Conservation (phyloP, 2,329 filamentous ascomycete genomes). For the Cryphonectria radicalis region DNA sequence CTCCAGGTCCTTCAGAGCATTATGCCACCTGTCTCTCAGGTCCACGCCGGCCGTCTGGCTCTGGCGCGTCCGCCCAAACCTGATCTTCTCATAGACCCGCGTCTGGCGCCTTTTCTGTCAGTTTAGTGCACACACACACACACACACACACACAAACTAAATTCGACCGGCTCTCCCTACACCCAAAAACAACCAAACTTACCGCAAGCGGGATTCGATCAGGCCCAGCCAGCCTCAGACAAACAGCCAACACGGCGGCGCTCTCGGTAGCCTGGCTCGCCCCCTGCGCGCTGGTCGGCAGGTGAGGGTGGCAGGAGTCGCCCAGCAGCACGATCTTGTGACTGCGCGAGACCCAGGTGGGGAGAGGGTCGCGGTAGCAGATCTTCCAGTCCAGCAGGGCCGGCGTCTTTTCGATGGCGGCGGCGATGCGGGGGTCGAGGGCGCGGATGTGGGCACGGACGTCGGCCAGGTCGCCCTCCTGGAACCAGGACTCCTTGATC, state of each 20-base stretch:
- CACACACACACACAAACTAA: not conserved
- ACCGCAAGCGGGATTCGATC: slow-evolving; percentile 45
- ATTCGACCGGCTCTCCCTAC: no score
- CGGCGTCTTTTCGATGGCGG: slow-evolving; percentile 50
- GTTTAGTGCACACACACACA: not conserved
- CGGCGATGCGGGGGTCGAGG: slow-evolving; percentile 50
- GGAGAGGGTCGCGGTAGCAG: slow-evolving; percentile 56
- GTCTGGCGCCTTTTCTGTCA: slow-evolving; percentile 36
- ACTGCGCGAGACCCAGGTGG: slow-evolving; percentile 55
- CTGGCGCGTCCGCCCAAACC: slow-evolving; percentile 45
- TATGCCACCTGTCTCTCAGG: slow-evolving; percentile 49
- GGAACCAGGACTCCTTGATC: slow-evolving; percentile 53
- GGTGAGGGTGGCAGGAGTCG: slow-evolving; percentile 58
- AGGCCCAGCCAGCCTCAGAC: slow-evolving; percentile 48
- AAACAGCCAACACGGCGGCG: slow-evolving; percentile 49
- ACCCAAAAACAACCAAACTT: slow-evolving; percentile 21
- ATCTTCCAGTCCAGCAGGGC: slow-evolving; percentile 58
- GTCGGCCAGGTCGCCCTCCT: slow-evolving; percentile 50
- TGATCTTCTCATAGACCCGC: slow-evolving; percentile 48
- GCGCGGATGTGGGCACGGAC: slow-evolving; percentile 43
- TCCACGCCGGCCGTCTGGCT: slow-evolving; percentile 51
- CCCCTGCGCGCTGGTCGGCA: slow-evolving; percentile 58
- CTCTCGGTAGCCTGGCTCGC: slow-evolving; percentile 60
- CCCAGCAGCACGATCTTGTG: slow-evolving; percentile 55
- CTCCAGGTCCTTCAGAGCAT: slow-evolving; percentile 45